phyloP scores from a whole-genome alignment of 345 rosid species.

The Camelina sativa region DNA sequence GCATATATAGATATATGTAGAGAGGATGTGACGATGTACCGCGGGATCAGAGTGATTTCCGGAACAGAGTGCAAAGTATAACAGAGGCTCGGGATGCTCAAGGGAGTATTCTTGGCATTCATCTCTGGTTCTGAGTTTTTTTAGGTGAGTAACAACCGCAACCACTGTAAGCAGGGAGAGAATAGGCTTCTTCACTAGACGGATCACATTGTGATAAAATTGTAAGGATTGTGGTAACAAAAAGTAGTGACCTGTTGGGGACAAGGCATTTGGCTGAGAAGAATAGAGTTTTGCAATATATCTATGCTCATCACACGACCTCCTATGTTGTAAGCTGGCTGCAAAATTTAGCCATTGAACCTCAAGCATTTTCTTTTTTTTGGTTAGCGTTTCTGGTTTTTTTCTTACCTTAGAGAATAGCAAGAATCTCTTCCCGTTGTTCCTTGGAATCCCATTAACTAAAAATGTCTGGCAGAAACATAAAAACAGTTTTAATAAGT shows the following conservation, averaged over 20 bases:
- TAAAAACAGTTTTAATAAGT: neutral
- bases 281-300: conserved; percentile 65
- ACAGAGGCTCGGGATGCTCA: conserved; percentile 67
- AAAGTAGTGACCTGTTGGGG: conserved; percentile 71
- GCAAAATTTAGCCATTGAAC: conserved; percentile 22
- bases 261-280: conserved; percentile 78
- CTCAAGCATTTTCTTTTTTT: neutral
- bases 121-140: neutral
- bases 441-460: conserved; percentile 83
- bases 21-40: conserved; percentile 42
- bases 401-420: conserved; percentile 58
- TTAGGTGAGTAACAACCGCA: conserved; percentile 64
- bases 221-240: neutral
- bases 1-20: neutral
- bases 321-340: conserved; percentile 90
- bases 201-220: neutral
- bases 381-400: neutral
- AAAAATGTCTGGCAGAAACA: conserved; percentile 60
- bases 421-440: conserved; percentile 74
- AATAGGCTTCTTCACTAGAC: neutral
- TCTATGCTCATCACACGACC: conserved; percentile 82
- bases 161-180: conserved; percentile 66
- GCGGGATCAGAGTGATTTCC: conserved; percentile 96
- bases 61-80: conserved; percentile 79
- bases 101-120: conserved; percentile 21